These are phyloP conservation scores for Phytophthora sojae DNA, from an alignment of 352 stramenopile species.

Conservation along the genomic window DNA sequence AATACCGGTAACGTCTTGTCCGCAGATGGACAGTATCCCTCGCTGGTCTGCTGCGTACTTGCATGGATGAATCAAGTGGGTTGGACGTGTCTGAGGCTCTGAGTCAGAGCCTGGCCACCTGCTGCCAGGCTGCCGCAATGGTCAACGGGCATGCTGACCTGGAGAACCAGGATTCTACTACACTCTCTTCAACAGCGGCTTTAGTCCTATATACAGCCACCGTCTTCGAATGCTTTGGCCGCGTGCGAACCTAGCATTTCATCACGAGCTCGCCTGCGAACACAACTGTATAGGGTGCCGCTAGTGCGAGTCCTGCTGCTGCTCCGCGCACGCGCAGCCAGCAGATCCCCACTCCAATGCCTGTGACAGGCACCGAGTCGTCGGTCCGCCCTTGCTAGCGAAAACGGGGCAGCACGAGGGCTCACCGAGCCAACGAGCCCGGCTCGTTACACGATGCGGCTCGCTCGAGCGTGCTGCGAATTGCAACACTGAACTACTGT, in stretches of 20 bases:
- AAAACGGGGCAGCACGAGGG: too few species aligned
- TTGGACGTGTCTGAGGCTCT: neutral
- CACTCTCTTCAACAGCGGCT: neutral
- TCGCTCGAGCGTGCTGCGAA: too few species aligned
- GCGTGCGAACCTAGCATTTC: too few species aligned
- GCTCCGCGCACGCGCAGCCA: neutral
- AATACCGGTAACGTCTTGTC: neutral
- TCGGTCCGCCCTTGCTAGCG: neutral
- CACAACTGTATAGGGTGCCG: too few species aligned
- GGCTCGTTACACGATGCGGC: too few species aligned
- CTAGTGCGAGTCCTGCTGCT: too few species aligned
- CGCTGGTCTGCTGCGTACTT: neutral
- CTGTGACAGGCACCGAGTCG: slow-evolving; percentile 2
- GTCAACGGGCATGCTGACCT: too few species aligned
- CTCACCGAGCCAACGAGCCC: too few species aligned
- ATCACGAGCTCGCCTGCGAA: too few species aligned
- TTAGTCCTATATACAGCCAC: too few species aligned
- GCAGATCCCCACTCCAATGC: slow-evolving; percentile 6
- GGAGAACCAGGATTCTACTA: neutral
- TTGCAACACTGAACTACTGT: too few species aligned
- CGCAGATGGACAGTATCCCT: neutral
- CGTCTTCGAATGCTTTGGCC: too few species aligned
- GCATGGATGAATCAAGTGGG: slow-evolving; percentile 7
- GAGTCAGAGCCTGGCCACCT: neutral
- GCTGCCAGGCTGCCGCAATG: neutral